Evolutionary conservation across 139 green algal species (phyloP).

Genomic region (Marvania coccoides): DNA sequence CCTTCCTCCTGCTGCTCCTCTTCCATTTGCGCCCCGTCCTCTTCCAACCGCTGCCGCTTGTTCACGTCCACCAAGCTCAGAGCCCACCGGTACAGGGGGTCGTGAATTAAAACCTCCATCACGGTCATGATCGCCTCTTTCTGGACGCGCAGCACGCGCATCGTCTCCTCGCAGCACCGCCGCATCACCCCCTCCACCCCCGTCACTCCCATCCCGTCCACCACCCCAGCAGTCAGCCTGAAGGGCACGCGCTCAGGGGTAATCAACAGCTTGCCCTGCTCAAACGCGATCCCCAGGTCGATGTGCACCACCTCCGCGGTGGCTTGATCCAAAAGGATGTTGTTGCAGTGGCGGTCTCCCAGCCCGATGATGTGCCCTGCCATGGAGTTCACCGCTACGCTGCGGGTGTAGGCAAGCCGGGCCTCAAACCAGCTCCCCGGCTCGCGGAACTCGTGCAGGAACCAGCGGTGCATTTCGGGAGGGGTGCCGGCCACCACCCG

Average conservation of each 20-base stretch:
- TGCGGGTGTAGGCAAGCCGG: slow-evolving; percentile 71
- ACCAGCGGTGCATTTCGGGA: slow-evolving; percentile 89
- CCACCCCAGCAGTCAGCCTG: slow-evolving; percentile 84
- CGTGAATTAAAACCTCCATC: slow-evolving; percentile 82
- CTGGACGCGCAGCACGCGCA: slow-evolving; percentile 61
- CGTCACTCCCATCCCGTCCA: slow-evolving; percentile 87
- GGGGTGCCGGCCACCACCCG: slow-evolving; percentile 50
- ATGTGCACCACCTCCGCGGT: slow-evolving; percentile 95
- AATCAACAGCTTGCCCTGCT: slow-evolving; percentile 80
- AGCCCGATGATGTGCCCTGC: slow-evolving; percentile 89
- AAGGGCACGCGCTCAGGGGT: slow-evolving; percentile 94
- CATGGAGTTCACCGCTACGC: slow-evolving; percentile 71
- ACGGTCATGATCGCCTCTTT: slow-evolving; percentile 62
- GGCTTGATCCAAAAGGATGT: slow-evolving; percentile 83
- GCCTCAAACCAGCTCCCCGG: slow-evolving; percentile 66
- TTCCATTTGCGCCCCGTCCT: not conserved
- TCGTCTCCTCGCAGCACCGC: slow-evolving; percentile 79
- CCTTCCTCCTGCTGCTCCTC: not conserved
- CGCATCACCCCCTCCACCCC: slow-evolving; percentile 86
- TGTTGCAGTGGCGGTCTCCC: slow-evolving; percentile 82
- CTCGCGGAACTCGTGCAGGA: slow-evolving; percentile 78
- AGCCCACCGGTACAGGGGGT: slow-evolving; percentile 87
- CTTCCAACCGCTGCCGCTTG: slow-evolving; percentile 38
- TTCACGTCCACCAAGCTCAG: slow-evolving; percentile 42
- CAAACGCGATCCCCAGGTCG: slow-evolving; percentile 96